Evolutionary conservation across 805 yeast species (phyloP).

Genomic region (Metschnikowia sp.): DNA sequence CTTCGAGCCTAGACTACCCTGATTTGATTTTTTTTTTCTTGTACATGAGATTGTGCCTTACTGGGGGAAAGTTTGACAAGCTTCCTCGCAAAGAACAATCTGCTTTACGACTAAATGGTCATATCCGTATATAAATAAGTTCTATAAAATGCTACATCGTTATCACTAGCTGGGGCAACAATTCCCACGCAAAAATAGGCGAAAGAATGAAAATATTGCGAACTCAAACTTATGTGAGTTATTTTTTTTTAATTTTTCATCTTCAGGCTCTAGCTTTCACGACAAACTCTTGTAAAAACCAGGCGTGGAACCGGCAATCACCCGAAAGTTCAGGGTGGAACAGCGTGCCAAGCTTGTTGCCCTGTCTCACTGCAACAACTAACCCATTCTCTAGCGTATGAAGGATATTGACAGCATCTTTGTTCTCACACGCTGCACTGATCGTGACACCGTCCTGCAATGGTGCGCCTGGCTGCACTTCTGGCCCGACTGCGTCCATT

Average conservation of each 20-base stretch:
- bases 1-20: too few species aligned
- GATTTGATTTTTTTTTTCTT: too few species aligned
- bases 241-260: not conserved
- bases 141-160: too few species aligned
- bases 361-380: slow-evolving; percentile 74
- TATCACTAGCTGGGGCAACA: too few species aligned
- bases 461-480: slow-evolving; percentile 9
- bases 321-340: slow-evolving; percentile 74
- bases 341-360: slow-evolving; percentile 64
- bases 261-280: not conserved
- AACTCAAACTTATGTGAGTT: too few species aligned
- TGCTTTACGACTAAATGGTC: too few species aligned
- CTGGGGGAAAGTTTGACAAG: too few species aligned
- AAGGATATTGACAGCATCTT: slow-evolving; percentile 39
- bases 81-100: too few species aligned
- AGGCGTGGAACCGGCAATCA: slow-evolving; percentile 62
- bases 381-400: slow-evolving; percentile 36
- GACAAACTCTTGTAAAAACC: slow-evolving; percentile 65
- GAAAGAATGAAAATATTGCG: too few species aligned
- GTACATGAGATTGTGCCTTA: too few species aligned
- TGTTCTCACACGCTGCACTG: slow-evolving; percentile 18
- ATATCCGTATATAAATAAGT: too few species aligned
- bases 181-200: too few species aligned
- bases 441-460: slow-evolving; percentile 5
- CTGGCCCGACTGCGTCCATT: slow-evolving; percentile 13